Evolutionary conservation across 306 rosid species (phyloP).

Genomic region (Gleditsia sinensis): DNA sequence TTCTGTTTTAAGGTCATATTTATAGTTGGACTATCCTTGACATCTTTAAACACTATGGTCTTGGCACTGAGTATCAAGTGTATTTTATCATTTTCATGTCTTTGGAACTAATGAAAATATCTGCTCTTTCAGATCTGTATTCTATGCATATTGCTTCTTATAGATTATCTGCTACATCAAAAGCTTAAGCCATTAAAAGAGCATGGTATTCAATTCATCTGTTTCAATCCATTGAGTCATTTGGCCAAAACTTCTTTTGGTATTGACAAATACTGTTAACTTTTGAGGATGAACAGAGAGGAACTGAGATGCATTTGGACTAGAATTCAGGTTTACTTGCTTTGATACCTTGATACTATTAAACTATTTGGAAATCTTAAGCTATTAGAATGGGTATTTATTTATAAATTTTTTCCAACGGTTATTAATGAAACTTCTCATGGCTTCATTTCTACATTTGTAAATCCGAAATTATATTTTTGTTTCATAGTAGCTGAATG

Average conservation of each 20-base stretch:
- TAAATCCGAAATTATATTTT: conserved; percentile 7
- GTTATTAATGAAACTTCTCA: not conserved
- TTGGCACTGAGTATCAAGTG: conserved; percentile 20
- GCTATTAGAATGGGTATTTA: not conserved
- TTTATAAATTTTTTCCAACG: conserved; percentile 2
- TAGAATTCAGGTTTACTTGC: conserved; percentile 6
- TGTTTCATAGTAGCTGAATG: conserved; percentile 8
- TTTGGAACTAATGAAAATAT: not conserved
- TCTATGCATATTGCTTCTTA: not conserved
- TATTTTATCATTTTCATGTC: conserved; percentile 15
- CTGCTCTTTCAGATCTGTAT: conserved; percentile 1
- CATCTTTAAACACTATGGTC: not conserved
- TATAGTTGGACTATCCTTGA: conserved; percentile 12
- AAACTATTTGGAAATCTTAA: conserved; percentile 9
- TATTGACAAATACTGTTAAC: conserved; percentile 3
- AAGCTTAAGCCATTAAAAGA: not conserved
- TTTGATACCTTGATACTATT: conserved; percentile 13
- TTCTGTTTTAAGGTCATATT: not conserved
- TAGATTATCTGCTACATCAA: not conserved
- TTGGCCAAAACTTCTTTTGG: not conserved
- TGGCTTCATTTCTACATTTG: conserved; percentile 5
- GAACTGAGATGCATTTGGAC: not conserved
- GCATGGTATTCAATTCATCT: not conserved
- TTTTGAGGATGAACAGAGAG: conserved; percentile 9
- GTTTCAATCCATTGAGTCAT: not conserved